phyloP scores from a whole-genome alignment of 306 rosid species.

The Ochetophila trinervis region DNA sequence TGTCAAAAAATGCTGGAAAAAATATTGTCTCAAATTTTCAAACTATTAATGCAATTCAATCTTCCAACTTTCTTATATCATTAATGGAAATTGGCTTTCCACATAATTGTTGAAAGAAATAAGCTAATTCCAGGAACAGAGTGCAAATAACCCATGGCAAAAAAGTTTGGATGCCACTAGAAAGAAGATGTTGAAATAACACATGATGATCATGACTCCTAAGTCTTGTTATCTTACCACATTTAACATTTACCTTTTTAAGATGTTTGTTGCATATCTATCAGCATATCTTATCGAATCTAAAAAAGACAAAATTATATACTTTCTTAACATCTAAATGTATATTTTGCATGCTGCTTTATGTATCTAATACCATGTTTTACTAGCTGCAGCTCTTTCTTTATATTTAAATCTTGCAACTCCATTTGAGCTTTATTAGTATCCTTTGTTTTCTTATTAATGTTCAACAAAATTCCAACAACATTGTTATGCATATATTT shows the following conservation, averaged over 20 bases:
- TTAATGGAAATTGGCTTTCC: neutral
- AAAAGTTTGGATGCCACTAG: neutral
- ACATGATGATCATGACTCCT: neutral
- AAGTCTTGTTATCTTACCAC: neutral
- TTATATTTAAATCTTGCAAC: neutral
- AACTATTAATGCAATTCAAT: neutral
- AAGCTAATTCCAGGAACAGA: neutral
- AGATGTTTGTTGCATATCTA: neutral
- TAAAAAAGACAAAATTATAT: neutral
- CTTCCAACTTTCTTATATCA: neutral
- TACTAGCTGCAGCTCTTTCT: neutral
- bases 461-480: neutral
- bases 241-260: neutral
- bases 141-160: neutral
- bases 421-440: neutral
- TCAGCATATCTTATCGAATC: neutral
- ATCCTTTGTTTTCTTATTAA: neutral
- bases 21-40: neutral
- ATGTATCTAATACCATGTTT: neutral
- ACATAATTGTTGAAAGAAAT: neutral
- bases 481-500: too few relatives aligned
- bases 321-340: neutral
- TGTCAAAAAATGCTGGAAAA: neutral
- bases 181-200: neutral
- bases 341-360: neutral